Percentiles rank a stretch among this genome's conserved stretches.
Conservation (phyloP, 108 stramenopile genomes). For the Aurantiochytrium sp. region DNA sequence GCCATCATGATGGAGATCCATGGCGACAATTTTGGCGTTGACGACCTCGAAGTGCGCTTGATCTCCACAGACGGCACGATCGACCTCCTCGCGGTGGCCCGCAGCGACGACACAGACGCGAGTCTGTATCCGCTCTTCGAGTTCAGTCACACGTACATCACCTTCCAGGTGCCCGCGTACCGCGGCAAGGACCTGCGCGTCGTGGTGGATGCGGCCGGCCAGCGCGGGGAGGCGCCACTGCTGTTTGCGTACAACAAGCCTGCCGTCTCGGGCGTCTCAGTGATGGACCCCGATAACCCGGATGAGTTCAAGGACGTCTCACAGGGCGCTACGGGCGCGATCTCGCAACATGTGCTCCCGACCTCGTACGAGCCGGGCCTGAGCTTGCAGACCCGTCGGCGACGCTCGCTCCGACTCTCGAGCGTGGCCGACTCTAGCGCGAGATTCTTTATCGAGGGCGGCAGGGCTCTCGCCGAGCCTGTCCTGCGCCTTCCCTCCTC, state of each 20-base stretch:
- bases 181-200: slow-evolving; percentile 25
- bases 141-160: neutral
- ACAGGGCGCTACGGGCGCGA: neutral
- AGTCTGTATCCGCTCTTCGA: neutral
- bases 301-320: slow-evolving; percentile 6
- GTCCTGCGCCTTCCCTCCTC: neutral
- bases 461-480: neutral
- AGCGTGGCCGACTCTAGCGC: neutral
- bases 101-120: neutral
- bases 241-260: slow-evolving; percentile 1
- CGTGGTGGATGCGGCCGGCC: neutral
- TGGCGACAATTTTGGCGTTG: slow-evolving; percentile 15
- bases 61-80: neutral
- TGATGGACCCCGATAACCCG: neutral
- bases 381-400: neutral
- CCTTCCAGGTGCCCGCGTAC: neutral
- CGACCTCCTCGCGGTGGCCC: neutral
- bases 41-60: neutral
- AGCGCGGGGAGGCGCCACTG: neutral
- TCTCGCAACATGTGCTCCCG: neutral
- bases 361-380: neutral
- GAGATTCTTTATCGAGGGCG: neutral
- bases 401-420: neutral
- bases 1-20: neutral
- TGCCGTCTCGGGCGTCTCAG: neutral